Evolutionary conservation across 2,329 filamentous ascomycete genomes (phyloP).

Genomic region (Botrytis tulipae): DNA sequence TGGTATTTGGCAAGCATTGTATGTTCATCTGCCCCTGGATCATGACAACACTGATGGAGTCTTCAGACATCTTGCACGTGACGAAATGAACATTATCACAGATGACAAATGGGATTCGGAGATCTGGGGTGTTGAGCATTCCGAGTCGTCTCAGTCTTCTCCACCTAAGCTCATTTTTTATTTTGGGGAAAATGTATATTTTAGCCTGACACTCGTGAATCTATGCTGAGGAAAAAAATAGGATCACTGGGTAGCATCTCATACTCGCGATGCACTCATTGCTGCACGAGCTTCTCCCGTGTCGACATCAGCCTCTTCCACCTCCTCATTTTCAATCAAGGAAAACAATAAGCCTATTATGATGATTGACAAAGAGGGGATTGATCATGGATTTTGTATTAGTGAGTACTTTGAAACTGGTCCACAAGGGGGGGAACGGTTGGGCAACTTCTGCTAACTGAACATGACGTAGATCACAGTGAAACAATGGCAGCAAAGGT

Average conservation of each 20-base stretch:
- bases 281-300: slow-evolving; percentile 40
- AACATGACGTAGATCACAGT: slow-evolving; percentile 43
- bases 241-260: slow-evolving; percentile 62
- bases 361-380: slow-evolving; percentile 51
- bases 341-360: slow-evolving; percentile 6
- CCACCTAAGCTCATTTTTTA: slow-evolving; percentile 56
- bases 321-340: slow-evolving; percentile 32
- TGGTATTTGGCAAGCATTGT: slow-evolving; percentile 58
- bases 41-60: slow-evolving; percentile 12
- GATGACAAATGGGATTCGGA: slow-evolving; percentile 60
- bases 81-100: slow-evolving; percentile 58
- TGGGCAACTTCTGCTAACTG: too few relatives aligned
- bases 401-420: slow-evolving; percentile 45
- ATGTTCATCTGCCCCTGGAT: neutral
- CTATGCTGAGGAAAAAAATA: slow-evolving; percentile 22
- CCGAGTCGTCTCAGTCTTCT: slow-evolving; percentile 23
- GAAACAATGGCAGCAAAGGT: slow-evolving; percentile 51
- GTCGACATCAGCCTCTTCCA: slow-evolving; percentile 34
- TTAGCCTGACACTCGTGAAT: neutral
- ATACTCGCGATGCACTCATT: slow-evolving; percentile 57
- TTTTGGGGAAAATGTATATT: slow-evolving; percentile 49
- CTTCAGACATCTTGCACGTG: slow-evolving; percentile 50
- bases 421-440: too few relatives aligned
- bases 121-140: slow-evolving; percentile 52
- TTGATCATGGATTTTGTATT: slow-evolving; percentile 63